These are phyloP conservation scores for Hygrophila difformis DNA, from an alignment of 257 asterid genomes.

Conservation along the genomic window DNA sequence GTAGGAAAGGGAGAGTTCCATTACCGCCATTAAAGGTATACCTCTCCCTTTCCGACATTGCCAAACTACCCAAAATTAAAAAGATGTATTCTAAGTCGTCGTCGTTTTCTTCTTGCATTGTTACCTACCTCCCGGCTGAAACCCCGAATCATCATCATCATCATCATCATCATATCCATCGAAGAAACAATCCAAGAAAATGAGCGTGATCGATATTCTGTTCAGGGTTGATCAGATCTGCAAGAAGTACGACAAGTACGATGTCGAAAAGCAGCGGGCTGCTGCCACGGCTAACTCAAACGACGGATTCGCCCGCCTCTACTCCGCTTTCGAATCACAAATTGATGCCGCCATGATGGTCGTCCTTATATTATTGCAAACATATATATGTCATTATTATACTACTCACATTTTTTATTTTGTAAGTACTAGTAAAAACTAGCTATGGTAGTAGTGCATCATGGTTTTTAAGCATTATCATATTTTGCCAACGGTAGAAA, in stretches of 20 bases:
- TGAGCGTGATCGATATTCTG: constrained; percentile 78
- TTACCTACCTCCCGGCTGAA: too few relatives aligned
- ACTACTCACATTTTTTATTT: too few relatives aligned
- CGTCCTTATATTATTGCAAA: too few relatives aligned
- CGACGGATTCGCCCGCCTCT: constrained; percentile 77
- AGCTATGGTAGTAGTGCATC: too few relatives aligned
- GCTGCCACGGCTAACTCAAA: constrained; percentile 30
- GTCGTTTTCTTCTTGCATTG: constrained; percentile 15
- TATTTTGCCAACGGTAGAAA: too few relatives aligned
- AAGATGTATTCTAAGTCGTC: constrained; percentile 18
- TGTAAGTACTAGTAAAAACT: too few relatives aligned
- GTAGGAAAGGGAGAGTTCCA: too few relatives aligned
- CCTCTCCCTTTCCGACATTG: constrained; percentile 13
- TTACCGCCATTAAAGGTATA: constrained; percentile 43
- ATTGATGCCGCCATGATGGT: constrained; percentile 56
- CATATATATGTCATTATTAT: too few relatives aligned
- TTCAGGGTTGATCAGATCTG: constrained; percentile 67
- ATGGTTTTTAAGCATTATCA: too few relatives aligned
- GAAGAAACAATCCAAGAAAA: constrained; percentile 16
- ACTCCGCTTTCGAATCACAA: constrained; percentile 55
- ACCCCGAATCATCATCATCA: too few relatives aligned
- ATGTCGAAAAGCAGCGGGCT: constrained; percentile 54
- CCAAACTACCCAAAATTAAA: constrained; percentile 14
- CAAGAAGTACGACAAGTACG: constrained; percentile 81
- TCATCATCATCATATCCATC: not conserved